A percentile compares a stretch with the other conserved stretches of the same genome.
Conservation (phyloP, 768 basidiomycete genomes). For the Amanita jacksonii region DNA sequence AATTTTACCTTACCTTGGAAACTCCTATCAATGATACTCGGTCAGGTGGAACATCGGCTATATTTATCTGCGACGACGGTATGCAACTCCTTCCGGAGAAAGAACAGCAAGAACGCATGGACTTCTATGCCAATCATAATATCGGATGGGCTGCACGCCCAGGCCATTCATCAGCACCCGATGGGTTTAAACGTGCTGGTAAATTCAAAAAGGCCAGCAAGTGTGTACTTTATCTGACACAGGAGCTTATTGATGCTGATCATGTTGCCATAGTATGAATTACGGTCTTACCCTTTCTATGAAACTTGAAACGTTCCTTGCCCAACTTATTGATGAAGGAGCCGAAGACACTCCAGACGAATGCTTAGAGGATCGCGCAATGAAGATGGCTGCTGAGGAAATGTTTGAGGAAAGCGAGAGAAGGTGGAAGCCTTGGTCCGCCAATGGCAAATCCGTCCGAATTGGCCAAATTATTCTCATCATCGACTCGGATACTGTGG, state of each 20-base stretch:
- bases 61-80: constrained; percentile 81
- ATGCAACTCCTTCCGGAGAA: constrained; percentile 57
- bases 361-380: constrained; percentile 58
- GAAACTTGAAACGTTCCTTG: constrained; percentile 45
- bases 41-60: constrained; percentile 56
- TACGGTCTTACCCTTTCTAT: constrained; percentile 61
- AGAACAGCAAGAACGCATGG: constrained; percentile 54
- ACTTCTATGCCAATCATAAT: constrained; percentile 74
- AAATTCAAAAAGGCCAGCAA: constrained; percentile 81
- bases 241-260: neutral
- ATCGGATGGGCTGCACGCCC: constrained; percentile 79
- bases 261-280: constrained; percentile 53
- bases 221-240: constrained; percentile 16
- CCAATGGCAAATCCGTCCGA: constrained; percentile 65
- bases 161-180: constrained; percentile 54
- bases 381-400: constrained; percentile 68
- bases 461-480: constrained; percentile 75
- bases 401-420: constrained; percentile 47
- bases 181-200: constrained; percentile 87
- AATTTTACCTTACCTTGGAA: neutral
- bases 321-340: constrained; percentile 32
- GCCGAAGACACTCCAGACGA: constrained; percentile 35
- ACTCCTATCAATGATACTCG: neutral
- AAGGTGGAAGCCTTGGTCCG: constrained; percentile 59
- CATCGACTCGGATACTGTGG: constrained; percentile 71